Evolutionary conservation across 352 stramenopile genomes (phyloP).

Genomic region (Phytophthora cactorum): DNA sequence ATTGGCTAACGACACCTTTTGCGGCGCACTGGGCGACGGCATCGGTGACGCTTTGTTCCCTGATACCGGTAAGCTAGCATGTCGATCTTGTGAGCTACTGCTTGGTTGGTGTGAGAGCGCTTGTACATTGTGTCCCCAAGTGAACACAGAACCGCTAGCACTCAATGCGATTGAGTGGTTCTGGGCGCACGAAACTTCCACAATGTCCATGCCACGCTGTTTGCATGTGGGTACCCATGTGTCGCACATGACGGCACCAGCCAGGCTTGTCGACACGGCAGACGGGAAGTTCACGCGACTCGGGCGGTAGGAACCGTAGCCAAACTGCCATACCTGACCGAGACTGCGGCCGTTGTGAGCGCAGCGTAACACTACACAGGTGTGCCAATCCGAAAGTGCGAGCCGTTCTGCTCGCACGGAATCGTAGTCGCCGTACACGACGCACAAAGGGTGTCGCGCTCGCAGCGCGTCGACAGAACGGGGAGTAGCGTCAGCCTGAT

Average conservation of each 20-base stretch:
- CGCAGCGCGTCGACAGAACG: slow-evolving; percentile 67
- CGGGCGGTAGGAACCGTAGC: slow-evolving; percentile 72
- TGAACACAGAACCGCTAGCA: slow-evolving; percentile 69
- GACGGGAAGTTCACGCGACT: slow-evolving; percentile 67
- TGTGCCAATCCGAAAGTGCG: slow-evolving; percentile 78
- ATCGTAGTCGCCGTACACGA: slow-evolving; percentile 68
- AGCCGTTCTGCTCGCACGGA: slow-evolving; percentile 49
- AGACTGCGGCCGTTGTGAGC: slow-evolving; percentile 56
- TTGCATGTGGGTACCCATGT: slow-evolving; percentile 67
- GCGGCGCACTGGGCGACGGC: slow-evolving; percentile 49
- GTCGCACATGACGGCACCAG: slow-evolving; percentile 51
- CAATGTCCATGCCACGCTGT: slow-evolving; percentile 57
- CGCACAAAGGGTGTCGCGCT: slow-evolving; percentile 55
- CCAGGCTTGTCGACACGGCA: slow-evolving; percentile 11
- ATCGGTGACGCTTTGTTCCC: slow-evolving; percentile 20
- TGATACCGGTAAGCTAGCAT: slow-evolving; percentile 13
- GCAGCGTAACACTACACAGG: slow-evolving; percentile 70
- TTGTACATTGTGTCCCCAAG: slow-evolving; percentile 76
- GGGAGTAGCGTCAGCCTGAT: slow-evolving; percentile 65
- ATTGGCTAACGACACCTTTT: slow-evolving; percentile 47
- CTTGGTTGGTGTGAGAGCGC: slow-evolving; percentile 58
- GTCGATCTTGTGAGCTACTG: slow-evolving; percentile 4
- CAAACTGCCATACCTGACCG: slow-evolving; percentile 84
- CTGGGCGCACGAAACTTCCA: slow-evolving; percentile 74
- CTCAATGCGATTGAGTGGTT: slow-evolving; percentile 85